These are phyloP conservation scores for Arabidopsis lyrata DNA, from an alignment of 441 rosid species.

Conservation along the genomic window DNA sequence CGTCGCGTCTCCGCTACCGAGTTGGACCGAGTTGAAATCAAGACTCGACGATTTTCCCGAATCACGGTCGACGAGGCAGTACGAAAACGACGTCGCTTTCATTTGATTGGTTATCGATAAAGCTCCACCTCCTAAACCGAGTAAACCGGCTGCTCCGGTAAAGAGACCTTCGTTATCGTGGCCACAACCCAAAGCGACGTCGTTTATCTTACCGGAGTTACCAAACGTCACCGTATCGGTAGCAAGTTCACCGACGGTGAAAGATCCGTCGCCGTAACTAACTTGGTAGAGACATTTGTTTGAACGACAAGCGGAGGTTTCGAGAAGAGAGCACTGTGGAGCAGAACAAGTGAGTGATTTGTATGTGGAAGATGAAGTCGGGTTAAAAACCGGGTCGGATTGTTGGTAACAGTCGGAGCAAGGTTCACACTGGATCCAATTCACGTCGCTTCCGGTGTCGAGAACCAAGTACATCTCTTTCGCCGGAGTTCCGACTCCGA, in stretches of 20 bases:
- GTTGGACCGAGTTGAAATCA: constrained; percentile 61
- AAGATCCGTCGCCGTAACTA: constrained; percentile 71
- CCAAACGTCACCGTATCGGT: constrained; percentile 73
- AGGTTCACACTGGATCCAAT: constrained; percentile 69
- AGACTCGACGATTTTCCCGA: constrained; percentile 55
- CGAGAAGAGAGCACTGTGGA: constrained; percentile 54
- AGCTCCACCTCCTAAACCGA: constrained; percentile 71
- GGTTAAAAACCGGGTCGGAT: constrained; percentile 66
- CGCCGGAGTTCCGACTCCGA: constrained; percentile 65
- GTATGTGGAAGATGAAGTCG: constrained; percentile 55
- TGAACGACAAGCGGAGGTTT: constrained; percentile 47
- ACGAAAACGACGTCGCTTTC: constrained; percentile 62
- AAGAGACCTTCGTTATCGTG: constrained; percentile 70
- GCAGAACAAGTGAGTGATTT: constrained; percentile 52
- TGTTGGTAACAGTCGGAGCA: constrained; percentile 67
- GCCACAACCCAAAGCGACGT: constrained; percentile 67
- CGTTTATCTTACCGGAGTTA: constrained; percentile 46
- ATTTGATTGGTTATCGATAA: constrained; percentile 59
- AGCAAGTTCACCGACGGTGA: constrained; percentile 59
- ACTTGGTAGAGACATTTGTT: constrained; percentile 61
- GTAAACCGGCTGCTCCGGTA: constrained; percentile 65
- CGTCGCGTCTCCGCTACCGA: constrained; percentile 46
- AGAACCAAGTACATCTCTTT: constrained; percentile 63
- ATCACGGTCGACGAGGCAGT: constrained; percentile 71
- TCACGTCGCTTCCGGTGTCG: constrained; percentile 73